phyloP scores from a whole-genome alignment of 352 stramenopile genomes.

The Globisporangium spinosum region DNA sequence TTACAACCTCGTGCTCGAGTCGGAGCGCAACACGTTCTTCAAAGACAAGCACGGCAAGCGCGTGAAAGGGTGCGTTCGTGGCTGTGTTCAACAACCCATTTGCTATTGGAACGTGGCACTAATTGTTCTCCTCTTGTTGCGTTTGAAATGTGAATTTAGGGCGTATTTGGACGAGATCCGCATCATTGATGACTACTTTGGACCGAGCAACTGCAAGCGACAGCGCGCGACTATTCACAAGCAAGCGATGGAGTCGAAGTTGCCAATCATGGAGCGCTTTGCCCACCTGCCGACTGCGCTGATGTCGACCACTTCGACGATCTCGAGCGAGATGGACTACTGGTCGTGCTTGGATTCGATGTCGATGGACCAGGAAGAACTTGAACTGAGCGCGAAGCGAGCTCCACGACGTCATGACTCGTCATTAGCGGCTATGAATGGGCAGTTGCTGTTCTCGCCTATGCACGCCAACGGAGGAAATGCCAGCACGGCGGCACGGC shows the following conservation, averaged over 20 bases:
- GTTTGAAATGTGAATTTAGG: slow-evolving; percentile 6
- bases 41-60: slow-evolving; percentile 49
- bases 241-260: slow-evolving; percentile 1
- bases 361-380: slow-evolving; percentile 19
- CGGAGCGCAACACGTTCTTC: slow-evolving; percentile 64
- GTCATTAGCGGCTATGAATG: slow-evolving; percentile 11
- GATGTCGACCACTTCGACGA: slow-evolving; percentile 23
- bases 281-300: slow-evolving; percentile 17
- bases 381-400: slow-evolving; percentile 10
- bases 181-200: slow-evolving; percentile 65
- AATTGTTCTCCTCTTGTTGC: background rate
- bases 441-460: slow-evolving; percentile 21
- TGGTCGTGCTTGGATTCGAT: slow-evolving; percentile 30
- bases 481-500: background rate
- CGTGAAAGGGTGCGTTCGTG: slow-evolving; percentile 33
- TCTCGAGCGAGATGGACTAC: slow-evolving; percentile 46
- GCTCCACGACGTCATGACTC: slow-evolving; percentile 12
- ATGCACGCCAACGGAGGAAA: slow-evolving; percentile 4
- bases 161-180: slow-evolving; percentile 45
- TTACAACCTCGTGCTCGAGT: slow-evolving; percentile 77
- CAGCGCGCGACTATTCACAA: background rate
- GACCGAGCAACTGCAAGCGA: slow-evolving; percentile 8
- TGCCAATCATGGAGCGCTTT: slow-evolving; percentile 16
- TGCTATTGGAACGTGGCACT: background rate
- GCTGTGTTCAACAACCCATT: background rate